Percentiles rank a stretch among this genome's conserved stretches.
Evolutionary conservation across 257 asterid species (phyloP).

Genomic region (Perilla frutescens): DNA sequence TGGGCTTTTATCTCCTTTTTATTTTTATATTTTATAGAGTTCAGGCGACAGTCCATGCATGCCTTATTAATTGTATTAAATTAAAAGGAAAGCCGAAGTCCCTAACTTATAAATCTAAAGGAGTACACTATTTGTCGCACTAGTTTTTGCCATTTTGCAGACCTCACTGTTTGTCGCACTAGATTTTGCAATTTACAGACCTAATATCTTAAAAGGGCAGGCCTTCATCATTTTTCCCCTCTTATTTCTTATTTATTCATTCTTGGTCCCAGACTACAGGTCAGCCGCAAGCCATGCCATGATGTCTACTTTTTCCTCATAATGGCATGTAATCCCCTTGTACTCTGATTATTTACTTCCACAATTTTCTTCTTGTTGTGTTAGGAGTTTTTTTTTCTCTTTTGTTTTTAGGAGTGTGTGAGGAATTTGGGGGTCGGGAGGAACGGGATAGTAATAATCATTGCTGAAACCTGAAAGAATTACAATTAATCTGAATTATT

Average conservation of each 20-base stretch:
- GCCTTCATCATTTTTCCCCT: conserved; percentile 2
- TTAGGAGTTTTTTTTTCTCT: neutral
- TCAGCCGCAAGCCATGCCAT: conserved; percentile 1
- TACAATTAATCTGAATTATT: neutral
- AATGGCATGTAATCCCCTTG: neutral
- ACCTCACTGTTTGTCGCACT: conserved; percentile 4
- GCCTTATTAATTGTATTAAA: conserved; percentile 13
- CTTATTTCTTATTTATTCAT: neutral
- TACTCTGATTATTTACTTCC: neutral
- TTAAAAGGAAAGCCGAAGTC: neutral
- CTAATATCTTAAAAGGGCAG: neutral
- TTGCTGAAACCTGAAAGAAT: neutral
- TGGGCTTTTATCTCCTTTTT: neutral
- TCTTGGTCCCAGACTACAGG: neutral
- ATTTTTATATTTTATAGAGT: neutral
- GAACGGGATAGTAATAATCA: no score
- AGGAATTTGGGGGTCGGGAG: neutral
- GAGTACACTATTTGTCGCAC: conserved; percentile 10
- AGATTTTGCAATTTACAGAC: conserved; percentile 5
- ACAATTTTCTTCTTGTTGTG: neutral
- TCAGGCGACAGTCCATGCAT: neutral
- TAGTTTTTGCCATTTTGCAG: conserved; percentile 4
- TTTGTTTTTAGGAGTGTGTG: neutral
- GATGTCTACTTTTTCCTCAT: neutral
- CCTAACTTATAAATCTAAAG: conserved; percentile 3